These are phyloP conservation scores for Penicillium coprophilum DNA, from an alignment of 495 filamentous ascomycete species.

Conservation along the genomic window DNA sequence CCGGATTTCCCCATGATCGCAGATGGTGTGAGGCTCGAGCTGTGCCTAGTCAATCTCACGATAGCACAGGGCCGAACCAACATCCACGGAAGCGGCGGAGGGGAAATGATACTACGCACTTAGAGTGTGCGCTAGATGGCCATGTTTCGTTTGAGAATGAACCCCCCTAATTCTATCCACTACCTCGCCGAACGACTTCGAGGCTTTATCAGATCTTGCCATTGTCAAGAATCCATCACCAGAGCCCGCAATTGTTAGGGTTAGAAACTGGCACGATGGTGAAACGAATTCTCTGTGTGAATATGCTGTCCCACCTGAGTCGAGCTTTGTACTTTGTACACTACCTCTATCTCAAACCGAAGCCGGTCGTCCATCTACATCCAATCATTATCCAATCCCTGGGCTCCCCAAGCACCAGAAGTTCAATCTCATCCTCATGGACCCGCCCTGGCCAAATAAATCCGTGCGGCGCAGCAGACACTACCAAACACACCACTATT, in stretches of 20 bases:
- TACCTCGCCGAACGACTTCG: slow-evolving; percentile 32
- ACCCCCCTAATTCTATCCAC: slow-evolving; percentile 40
- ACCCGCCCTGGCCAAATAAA: slow-evolving; percentile 94
- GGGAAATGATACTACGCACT: not conserved
- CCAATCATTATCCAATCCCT: slow-evolving; percentile 26
- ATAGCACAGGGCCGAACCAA: slow-evolving; percentile 10
- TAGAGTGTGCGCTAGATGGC: not conserved
- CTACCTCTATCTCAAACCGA: slow-evolving; percentile 25
- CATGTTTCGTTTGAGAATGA: not conserved
- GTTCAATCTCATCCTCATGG: slow-evolving; percentile 81
- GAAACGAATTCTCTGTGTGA: slow-evolving; percentile 10
- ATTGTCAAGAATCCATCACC: slow-evolving; percentile 40
- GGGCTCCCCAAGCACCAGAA: slow-evolving; percentile 28
- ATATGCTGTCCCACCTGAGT: slow-evolving; percentile 49
- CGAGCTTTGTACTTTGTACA: slow-evolving; percentile 51
- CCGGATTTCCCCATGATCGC: not conserved
- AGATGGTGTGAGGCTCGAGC: slow-evolving; percentile 46
- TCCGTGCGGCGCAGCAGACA: slow-evolving; percentile 69
- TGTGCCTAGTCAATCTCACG: slow-evolving; percentile 10
- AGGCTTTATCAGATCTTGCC: slow-evolving; percentile 30
- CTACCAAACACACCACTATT: slow-evolving; percentile 58
- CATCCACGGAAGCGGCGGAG: slow-evolving; percentile 17
- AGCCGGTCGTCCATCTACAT: not conserved
- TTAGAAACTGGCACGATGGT: slow-evolving; percentile 13
- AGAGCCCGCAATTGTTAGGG: slow-evolving; percentile 23